Conservation (phyloP, 78 protist genomes). For the Monocercomonoides exilis region DNA sequence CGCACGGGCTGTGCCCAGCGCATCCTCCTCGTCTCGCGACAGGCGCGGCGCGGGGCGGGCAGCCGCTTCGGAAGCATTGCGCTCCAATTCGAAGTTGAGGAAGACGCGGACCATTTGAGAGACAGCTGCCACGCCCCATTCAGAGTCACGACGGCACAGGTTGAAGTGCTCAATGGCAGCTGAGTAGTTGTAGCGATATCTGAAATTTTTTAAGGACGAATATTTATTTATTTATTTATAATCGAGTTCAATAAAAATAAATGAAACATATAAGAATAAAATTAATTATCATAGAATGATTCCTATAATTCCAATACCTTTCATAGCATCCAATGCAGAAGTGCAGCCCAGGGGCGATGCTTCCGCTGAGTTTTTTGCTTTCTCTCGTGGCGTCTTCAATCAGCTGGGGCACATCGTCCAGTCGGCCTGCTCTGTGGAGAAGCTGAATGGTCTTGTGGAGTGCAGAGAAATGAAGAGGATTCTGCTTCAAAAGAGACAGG, state of each 20-base stretch:
- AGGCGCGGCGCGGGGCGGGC: background rate
- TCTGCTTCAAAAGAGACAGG: background rate
- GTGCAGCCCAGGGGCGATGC: background rate
- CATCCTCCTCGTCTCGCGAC: background rate
- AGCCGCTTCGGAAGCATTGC: background rate
- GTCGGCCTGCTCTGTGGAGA: background rate
- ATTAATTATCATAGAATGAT: no score
- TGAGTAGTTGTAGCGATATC: background rate
- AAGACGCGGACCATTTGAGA: background rate
- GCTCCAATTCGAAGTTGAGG: background rate
- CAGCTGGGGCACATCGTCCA: background rate
- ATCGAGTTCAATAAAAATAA: no score
- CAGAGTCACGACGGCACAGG: background rate
- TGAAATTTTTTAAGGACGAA: no score
- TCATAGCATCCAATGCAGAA: background rate
- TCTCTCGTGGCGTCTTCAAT: background rate
- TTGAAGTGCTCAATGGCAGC: background rate
- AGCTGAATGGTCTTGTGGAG: background rate
- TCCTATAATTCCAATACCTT: no score
- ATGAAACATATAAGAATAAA: no score
- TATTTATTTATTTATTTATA: no score
- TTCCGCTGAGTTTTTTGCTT: background rate
- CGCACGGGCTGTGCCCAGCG: background rate
- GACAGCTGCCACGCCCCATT: background rate
- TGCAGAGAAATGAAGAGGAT: background rate